Conservation (phyloP, 2,329 filamentous ascomycete species). For the Lachnellula willkommii region DNA sequence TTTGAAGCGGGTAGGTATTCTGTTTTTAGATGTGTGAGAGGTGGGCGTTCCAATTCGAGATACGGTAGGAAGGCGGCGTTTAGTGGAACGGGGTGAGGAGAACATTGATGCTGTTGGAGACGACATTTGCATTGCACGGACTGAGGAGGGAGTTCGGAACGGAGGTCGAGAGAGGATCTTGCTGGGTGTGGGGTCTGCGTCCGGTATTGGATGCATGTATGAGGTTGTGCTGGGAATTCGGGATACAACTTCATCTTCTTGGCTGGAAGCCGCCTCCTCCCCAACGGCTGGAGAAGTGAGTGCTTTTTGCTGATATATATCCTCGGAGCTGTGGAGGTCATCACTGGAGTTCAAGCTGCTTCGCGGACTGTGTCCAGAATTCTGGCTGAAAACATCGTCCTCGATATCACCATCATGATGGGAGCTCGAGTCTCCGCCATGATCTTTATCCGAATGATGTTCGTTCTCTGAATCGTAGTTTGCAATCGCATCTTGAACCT, state of each 20-base stretch:
- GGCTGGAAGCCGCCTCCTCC: conserved; percentile 25
- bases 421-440: conserved; percentile 26
- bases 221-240: conserved; percentile 30
- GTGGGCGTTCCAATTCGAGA: conserved; percentile 53
- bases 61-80: conserved; percentile 43
- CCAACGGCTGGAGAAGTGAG: conserved; percentile 26
- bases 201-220: conserved; percentile 25
- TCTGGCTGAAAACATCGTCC: conserved; percentile 32
- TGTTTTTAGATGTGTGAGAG: conserved; percentile 23
- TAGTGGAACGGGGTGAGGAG: conserved; percentile 51
- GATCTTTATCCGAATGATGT: conserved; percentile 18
- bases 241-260: conserved; percentile 42
- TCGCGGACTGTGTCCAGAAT: conserved; percentile 18
- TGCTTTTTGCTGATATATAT: conserved; percentile 20
- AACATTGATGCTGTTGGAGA: conserved; percentile 56
- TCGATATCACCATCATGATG: conserved; percentile 32
- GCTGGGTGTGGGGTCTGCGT: conserved; percentile 35
- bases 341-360: conserved; percentile 27
- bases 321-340: conserved; percentile 22
- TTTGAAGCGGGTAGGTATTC: conserved; percentile 54
- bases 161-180: conserved; percentile 56
- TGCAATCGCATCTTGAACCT: neutral
- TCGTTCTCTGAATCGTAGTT: conserved; percentile 10
- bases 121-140: conserved; percentile 67
- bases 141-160: conserved; percentile 64